Evolutionary conservation across 2,329 filamentous ascomycete species (phyloP), one percentile per base, ranked within the genome.

Genomic region (Exserohilum rostratum): DNA sequence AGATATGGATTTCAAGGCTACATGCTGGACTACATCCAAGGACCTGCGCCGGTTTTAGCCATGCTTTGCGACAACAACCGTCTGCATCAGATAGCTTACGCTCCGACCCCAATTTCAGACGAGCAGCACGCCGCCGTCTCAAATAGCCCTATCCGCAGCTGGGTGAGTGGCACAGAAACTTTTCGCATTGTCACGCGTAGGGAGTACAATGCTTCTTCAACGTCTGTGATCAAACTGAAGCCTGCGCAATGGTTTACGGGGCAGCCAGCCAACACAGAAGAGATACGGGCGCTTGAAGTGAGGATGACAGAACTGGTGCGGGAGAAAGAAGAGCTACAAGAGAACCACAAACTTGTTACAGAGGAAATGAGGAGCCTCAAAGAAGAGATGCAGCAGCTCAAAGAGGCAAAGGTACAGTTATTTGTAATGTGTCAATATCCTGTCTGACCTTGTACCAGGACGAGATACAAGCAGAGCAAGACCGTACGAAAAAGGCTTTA

Each of bases 131-230:
- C 88, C n/a, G 77, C 74, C n/a, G 78, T 96, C 30, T 77, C 84
- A 37, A 76, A 78, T 12, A 83, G 80, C 44, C 78, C 82, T 12
- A 81, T 97, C 46, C 80, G 76, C 37, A 83, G 79, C 18, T 97
- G 90, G 84, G 85, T 90, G n/a, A 83, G 89, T 20, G 87, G 87
- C 3, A 82, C 78, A 13, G 83, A 86, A 13, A 62, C 60, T 6
- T 72, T 55, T 72, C 81, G 80, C 17, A 83, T 95, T 46, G 82
- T 81, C 5, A 85, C 90, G 13, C 87, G 93, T 43, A 83, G 80
- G 60, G 93, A 98, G 71, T 97, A 97, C 73, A 91, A 91, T 2
- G 83, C 89, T 12, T 85, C 85, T 43, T 91, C 90, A 1, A 92
- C 90, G 1, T 80, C 82, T 18, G 87, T 89, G 12, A 84, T 80